Evolutionary conservation across 192 early-diverging fungal genomes (phyloP).

Genomic region (Linnemannia zychae): DNA sequence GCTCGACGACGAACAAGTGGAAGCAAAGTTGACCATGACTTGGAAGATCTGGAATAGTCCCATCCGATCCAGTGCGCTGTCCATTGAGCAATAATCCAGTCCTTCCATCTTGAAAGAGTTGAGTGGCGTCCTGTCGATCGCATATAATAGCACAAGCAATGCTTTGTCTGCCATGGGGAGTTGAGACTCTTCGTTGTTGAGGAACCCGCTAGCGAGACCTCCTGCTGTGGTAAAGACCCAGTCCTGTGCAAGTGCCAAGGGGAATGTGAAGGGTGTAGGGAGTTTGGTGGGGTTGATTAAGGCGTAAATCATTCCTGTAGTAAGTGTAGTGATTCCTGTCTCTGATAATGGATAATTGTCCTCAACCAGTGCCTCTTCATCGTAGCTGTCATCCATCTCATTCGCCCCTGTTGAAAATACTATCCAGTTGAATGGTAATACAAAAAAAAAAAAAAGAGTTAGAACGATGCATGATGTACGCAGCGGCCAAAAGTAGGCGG

Average conservation of each 20-base stretch:
- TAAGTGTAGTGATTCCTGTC: conserved; percentile 45
- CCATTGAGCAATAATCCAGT: conserved; percentile 40
- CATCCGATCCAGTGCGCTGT: conserved; percentile 36
- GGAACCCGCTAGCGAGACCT: conserved; percentile 41
- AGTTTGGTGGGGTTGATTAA: conserved; percentile 23
- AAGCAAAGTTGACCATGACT: conserved; percentile 57
- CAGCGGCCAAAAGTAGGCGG: too few relatives aligned
- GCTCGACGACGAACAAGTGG: conserved; percentile 50
- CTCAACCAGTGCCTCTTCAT: conserved; percentile 48
- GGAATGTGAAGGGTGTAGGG: conserved; percentile 22
- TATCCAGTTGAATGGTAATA: background rate
- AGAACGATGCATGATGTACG: background rate
- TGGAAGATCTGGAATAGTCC: conserved; percentile 51
- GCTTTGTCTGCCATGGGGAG: conserved; percentile 51
- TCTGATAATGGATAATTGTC: conserved; percentile 53
- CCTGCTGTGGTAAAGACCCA: conserved; percentile 47
- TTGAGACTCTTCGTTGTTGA: conserved; percentile 41
- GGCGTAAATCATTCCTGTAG: conserved; percentile 46
- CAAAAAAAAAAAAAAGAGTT: background rate
- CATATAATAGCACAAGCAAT: conserved; percentile 30
- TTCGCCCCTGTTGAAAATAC: conserved; percentile 44
- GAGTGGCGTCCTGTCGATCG: conserved; percentile 38
- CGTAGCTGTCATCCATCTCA: conserved; percentile 44
- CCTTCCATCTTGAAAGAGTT: conserved; percentile 34
- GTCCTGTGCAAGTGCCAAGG: conserved; percentile 38